Conservation (phyloP, 129 eudicot species). For the Centella asiatica region DNA sequence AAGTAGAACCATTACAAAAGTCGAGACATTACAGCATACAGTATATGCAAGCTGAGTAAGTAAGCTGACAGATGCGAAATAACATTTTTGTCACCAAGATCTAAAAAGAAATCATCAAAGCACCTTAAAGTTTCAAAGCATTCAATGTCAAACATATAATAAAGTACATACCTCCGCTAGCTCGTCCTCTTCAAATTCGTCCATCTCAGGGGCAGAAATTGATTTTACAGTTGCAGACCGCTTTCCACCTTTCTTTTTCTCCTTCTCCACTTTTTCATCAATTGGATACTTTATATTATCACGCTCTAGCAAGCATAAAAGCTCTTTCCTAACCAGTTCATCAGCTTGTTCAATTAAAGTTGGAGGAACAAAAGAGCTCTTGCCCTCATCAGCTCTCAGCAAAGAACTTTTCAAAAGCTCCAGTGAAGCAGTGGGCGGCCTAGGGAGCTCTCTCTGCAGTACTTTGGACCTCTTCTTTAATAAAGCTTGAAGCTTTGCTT, state of each 20-base stretch:
- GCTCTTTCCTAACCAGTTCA: slow-evolving; percentile 84
- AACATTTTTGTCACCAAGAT: no score
- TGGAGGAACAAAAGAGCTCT: slow-evolving; percentile 95
- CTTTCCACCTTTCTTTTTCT: slow-evolving; percentile 69
- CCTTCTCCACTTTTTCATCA: slow-evolving; percentile 73
- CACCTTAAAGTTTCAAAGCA: background rate
- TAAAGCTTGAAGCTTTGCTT: slow-evolving; percentile 68
- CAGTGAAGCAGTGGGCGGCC: slow-evolving; percentile 77
- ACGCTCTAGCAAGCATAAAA: slow-evolving; percentile 65
- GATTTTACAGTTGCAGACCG: slow-evolving; percentile 45
- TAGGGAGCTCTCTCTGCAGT: slow-evolving; percentile 91
- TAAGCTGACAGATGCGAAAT: no score
- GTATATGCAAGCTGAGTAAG: no score
- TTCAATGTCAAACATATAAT: background rate
- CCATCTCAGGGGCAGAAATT: slow-evolving; percentile 51
- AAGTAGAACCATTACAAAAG: no score
- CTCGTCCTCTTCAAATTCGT: slow-evolving; percentile 76
- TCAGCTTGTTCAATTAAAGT: slow-evolving; percentile 91
- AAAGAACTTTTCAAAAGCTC: slow-evolving; percentile 62
- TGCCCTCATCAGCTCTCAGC: slow-evolving; percentile 72
- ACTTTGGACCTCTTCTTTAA: slow-evolving; percentile 87
- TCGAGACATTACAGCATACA: no score
- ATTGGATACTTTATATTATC: slow-evolving; percentile 86
- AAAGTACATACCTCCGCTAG: slow-evolving; percentile 52
- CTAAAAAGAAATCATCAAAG: background rate